Percentiles rank a stretch among this genome's conserved stretches.
These are phyloP conservation scores for Fusarium chlamydosporum DNA, from an alignment of 2,329 filamentous ascomycete genomes.

Conservation along the genomic window DNA sequence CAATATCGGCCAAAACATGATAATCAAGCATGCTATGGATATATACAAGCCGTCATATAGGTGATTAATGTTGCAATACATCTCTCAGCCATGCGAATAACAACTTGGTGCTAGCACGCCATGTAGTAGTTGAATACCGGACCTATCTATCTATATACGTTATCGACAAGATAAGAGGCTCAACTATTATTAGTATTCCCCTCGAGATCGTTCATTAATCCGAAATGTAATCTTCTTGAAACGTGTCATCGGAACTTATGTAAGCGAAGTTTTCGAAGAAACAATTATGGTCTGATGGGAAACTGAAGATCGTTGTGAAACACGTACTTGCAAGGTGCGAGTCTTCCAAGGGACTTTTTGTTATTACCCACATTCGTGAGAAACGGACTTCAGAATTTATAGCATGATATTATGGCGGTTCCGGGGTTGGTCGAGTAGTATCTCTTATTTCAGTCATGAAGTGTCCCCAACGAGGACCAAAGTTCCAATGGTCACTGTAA, in stretches of 20 bases:
- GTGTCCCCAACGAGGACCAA: background rate
- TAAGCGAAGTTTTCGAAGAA: slow-evolving; percentile 4
- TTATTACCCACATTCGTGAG: background rate
- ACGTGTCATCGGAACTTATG: slow-evolving; percentile 1
- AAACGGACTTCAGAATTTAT: background rate
- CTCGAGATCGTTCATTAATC: background rate
- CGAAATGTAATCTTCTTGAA: background rate
- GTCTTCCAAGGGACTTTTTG: too few species aligned
- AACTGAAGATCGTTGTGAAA: slow-evolving; percentile 1
- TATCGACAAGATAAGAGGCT: background rate
- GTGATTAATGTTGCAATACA: background rate
- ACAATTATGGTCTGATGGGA: background rate
- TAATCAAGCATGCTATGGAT: background rate
- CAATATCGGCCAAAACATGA: background rate
- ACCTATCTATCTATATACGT: too few species aligned
- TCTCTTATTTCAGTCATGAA: background rate
- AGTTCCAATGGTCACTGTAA: too few species aligned
- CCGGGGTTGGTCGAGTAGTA: background rate
- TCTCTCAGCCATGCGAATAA: background rate
- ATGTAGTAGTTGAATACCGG: background rate
- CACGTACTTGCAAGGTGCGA: background rate
- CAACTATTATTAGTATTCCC: background rate
- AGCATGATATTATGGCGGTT: background rate
- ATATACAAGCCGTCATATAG: background rate
- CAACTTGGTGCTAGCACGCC: background rate